These are phyloP conservation scores for Maudiozyma humilis DNA, from an alignment of 1,139 yeast species.

Conservation along the genomic window DNA sequence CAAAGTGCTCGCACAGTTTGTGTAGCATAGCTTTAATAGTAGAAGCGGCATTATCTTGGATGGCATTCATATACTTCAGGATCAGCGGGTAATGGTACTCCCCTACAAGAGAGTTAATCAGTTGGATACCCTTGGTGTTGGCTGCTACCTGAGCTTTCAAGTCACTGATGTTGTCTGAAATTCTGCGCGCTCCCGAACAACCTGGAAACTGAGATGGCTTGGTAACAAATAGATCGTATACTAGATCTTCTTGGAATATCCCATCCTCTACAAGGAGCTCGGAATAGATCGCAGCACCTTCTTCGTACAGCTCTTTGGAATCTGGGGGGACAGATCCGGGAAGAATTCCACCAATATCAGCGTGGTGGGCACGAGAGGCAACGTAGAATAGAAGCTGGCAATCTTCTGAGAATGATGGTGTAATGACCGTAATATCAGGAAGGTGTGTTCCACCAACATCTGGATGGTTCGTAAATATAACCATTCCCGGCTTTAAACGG, in stretches of 20 bases:
- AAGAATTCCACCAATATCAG: slow-evolving; percentile 43
- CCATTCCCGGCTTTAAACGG: slow-evolving; percentile 57
- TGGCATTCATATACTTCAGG: slow-evolving; percentile 39
- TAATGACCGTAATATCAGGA: slow-evolving; percentile 67
- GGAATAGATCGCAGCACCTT: slow-evolving; percentile 42
- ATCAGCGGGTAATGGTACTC: slow-evolving; percentile 36
- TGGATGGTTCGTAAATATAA: slow-evolving; percentile 70
- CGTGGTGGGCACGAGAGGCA: slow-evolving; percentile 47
- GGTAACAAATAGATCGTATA: slow-evolving; percentile 33
- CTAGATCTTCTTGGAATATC: slow-evolving; percentile 36
- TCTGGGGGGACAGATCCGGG: slow-evolving; percentile 46
- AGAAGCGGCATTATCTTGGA: slow-evolving; percentile 38
- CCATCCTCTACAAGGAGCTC: slow-evolving; percentile 37
- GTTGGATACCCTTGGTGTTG: slow-evolving; percentile 39
- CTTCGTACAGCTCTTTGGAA: slow-evolving; percentile 40
- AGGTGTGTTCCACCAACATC: slow-evolving; percentile 75
- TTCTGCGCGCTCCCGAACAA: slow-evolving; percentile 41
- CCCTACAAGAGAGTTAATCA: slow-evolving; percentile 33
- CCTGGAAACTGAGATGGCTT: slow-evolving; percentile 39
- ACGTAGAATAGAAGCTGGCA: slow-evolving; percentile 36
- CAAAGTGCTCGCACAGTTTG: slow-evolving; percentile 26
- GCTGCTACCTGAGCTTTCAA: slow-evolving; percentile 45
- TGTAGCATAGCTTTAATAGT: slow-evolving; percentile 35
- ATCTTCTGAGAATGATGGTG: slow-evolving; percentile 44
- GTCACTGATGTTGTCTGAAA: slow-evolving; percentile 42